Percentiles rank a stretch among this genome's conserved stretches.
These are phyloP conservation scores for Verticillium tricorpus DNA, from an alignment of 2,329 filamentous ascomycete genomes.

Conservation along the genomic window DNA sequence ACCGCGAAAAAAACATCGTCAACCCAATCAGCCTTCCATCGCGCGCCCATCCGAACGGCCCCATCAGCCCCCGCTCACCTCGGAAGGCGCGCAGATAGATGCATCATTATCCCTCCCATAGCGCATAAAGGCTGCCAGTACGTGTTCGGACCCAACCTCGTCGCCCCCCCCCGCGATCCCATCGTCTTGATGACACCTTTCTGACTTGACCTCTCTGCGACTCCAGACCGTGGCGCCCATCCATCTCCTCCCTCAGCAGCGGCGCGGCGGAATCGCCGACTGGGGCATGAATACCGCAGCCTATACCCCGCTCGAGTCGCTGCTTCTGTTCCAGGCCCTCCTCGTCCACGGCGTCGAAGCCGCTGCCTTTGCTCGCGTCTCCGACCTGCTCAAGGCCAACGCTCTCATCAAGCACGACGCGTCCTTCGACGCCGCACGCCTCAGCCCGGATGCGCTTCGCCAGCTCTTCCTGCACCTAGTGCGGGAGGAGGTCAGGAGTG, in stretches of 20 bases:
- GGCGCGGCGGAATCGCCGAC: conserved; percentile 51
- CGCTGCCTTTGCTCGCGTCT: conserved; percentile 66
- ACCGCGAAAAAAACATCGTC: background rate
- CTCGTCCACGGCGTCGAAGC: conserved; percentile 62
- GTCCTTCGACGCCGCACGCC: conserved; percentile 67
- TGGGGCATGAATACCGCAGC: conserved; percentile 53
- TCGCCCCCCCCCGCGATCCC: background rate
- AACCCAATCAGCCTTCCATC: background rate
- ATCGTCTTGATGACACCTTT: conserved; percentile 1
- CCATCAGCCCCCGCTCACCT: conserved; percentile 1
- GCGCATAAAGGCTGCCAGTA: conserved; percentile 14
- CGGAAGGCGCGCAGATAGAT: conserved; percentile 12
- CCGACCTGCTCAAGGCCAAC: conserved; percentile 70
- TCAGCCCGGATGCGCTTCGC: conserved; percentile 74
- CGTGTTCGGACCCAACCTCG: conserved; percentile 5
- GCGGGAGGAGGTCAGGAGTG: conserved; percentile 62
- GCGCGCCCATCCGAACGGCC: background rate
- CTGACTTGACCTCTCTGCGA: conserved; percentile 15
- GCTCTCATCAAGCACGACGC: conserved; percentile 64
- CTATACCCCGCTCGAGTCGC: conserved; percentile 81
- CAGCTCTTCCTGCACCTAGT: conserved; percentile 73
- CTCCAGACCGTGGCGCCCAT: conserved; percentile 49
- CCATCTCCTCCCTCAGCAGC: conserved; percentile 40
- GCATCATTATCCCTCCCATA: conserved; percentile 7
- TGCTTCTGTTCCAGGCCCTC: conserved; percentile 80